These are phyloP conservation scores for Poa pratensis DNA, from an alignment of 176 grass and related monocot genomes.

Conservation along the genomic window DNA sequence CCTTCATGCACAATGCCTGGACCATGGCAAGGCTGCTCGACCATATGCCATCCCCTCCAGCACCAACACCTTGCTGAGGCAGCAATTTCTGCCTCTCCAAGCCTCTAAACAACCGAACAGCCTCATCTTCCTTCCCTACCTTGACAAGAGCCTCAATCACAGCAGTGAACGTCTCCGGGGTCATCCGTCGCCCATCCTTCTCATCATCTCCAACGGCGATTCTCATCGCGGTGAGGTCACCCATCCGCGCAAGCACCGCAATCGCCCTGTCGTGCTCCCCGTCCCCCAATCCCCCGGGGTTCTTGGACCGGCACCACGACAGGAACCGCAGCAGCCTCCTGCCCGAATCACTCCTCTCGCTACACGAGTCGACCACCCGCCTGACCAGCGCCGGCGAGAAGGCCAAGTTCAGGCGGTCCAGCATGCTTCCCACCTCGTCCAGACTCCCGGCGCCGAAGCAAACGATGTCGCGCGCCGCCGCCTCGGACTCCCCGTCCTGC, in stretches of 20 bases:
- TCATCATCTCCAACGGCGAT: constrained; percentile 40
- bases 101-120: constrained; percentile 55
- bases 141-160: constrained; percentile 61
- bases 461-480: constrained; percentile 43
- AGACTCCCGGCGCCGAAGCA: constrained; percentile 59
- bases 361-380: constrained; percentile 53
- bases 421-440: constrained; percentile 50
- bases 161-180: constrained; percentile 49
- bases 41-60: constrained; percentile 34
- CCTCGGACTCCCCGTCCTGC: constrained; percentile 18
- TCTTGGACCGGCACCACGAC: constrained; percentile 61
- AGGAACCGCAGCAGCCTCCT: constrained; percentile 66
- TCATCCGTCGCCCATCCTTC: constrained; percentile 51
- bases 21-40: constrained; percentile 57
- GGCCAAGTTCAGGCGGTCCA: constrained; percentile 48
- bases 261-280: constrained; percentile 53
- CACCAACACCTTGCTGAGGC: background rate
- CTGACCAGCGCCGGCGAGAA: constrained; percentile 43
- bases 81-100: constrained; percentile 50
- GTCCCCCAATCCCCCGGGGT: background rate
- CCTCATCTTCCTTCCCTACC: constrained; percentile 53
- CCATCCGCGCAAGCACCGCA: constrained; percentile 40
- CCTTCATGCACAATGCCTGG: constrained; percentile 61
- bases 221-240: constrained; percentile 58
- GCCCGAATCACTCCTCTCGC: background rate